Evolutionary conservation across 345 rosid genomes (phyloP).

Genomic region (Sisymbrium irio): DNA sequence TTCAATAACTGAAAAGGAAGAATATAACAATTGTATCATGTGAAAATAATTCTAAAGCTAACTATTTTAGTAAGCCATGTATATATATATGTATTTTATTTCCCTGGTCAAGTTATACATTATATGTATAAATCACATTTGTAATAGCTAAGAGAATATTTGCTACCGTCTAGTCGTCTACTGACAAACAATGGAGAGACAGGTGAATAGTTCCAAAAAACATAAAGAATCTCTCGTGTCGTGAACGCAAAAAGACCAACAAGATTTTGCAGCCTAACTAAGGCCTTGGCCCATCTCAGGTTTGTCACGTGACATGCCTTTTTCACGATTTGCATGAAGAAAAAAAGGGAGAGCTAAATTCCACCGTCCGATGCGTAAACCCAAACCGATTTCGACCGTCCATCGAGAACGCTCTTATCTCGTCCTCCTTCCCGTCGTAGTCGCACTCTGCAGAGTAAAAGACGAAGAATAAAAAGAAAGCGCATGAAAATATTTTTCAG

Average conservation of each 20-base stretch:
- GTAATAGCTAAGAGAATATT: too few species aligned
- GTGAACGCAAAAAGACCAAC: constrained; percentile 4
- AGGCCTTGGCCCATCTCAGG: constrained; percentile 14
- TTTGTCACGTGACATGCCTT: constrained; percentile 27
- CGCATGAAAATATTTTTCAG: constrained; percentile 28
- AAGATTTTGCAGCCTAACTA: constrained; percentile 10
- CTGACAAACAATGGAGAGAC: neutral
- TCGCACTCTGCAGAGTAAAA: constrained; percentile 16
- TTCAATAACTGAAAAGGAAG: neutral
- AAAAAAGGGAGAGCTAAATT: neutral
- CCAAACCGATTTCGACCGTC: constrained; percentile 22
- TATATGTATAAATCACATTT: too few species aligned
- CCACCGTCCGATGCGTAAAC: constrained; percentile 32
- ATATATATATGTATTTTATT: too few species aligned
- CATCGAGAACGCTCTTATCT: constrained; percentile 26
- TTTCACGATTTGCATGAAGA: neutral
- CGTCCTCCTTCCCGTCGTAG: constrained; percentile 23
- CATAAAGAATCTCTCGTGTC: neutral
- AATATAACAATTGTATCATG: neutral
- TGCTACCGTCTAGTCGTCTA: too few species aligned
- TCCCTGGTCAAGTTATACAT: too few species aligned
- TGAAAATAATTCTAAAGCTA: neutral
- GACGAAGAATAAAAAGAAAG: constrained; percentile 10
- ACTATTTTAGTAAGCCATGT: neutral
- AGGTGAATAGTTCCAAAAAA: constrained; percentile 9